Conservation (phyloP, 1,139 yeast genomes). For the Candida pseudoviswanathii region DNA sequence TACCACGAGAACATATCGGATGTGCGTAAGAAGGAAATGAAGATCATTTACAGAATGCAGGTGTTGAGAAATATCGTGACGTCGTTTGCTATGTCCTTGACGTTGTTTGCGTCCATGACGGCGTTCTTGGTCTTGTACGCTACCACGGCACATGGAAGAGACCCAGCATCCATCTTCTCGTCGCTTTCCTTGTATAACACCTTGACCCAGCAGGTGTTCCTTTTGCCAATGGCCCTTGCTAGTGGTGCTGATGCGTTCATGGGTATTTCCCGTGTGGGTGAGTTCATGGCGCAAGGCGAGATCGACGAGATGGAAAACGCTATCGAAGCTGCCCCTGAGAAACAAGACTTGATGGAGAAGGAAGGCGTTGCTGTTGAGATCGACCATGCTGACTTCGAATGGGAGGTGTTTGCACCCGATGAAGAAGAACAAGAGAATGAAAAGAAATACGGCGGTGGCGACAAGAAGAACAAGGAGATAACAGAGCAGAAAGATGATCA, state of each 20-base stretch:
- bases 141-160: conserved; percentile 41
- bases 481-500: conserved; percentile 6
- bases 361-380: conserved; percentile 46
- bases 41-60: conserved; percentile 51
- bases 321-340: conserved; percentile 28
- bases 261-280: conserved; percentile 62
- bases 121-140: conserved; percentile 73
- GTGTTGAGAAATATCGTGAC: conserved; percentile 58
- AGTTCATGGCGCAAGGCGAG: conserved; percentile 42
- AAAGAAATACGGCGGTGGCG: conserved; percentile 5
- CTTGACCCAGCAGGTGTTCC: conserved; percentile 50
- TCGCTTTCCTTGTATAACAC: conserved; percentile 76
- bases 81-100: conserved; percentile 60
- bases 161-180: conserved; percentile 77
- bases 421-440: conserved; percentile 17
- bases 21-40: conserved; percentile 52
- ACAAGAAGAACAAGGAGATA: conserved; percentile 13
- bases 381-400: conserved; percentile 58
- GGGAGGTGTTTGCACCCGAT: conserved; percentile 55
- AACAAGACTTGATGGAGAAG: conserved; percentile 23
- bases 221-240: conserved; percentile 73
- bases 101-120: conserved; percentile 68
- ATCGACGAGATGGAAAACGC: conserved; percentile 17
- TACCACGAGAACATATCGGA: conserved; percentile 49
- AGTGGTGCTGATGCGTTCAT: conserved; percentile 70